A percentile compares a stretch with the other conserved stretches of the same genome.
Conservation (phyloP, 352 stramenopile genomes). For the Globisporangium uncinulatum region DNA sequence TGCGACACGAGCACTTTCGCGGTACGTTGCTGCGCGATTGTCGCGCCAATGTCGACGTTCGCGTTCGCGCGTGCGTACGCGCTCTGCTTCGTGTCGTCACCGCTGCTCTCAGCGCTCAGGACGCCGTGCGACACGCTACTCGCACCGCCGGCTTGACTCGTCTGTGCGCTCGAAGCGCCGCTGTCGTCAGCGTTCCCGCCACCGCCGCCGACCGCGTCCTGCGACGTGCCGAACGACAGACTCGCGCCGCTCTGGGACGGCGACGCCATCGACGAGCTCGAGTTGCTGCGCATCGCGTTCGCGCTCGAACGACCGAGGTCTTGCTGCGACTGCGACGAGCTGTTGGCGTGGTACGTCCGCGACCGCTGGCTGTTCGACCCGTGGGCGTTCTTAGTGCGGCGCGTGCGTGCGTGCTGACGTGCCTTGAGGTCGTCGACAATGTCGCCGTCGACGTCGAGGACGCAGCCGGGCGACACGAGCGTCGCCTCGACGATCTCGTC, state of each 20-base stretch:
- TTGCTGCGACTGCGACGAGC: conserved; percentile 19
- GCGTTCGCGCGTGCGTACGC: conserved; percentile 64
- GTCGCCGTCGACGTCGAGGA: conserved; percentile 75
- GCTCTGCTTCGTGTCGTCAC: conserved; percentile 41
- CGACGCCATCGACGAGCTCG: conserved; percentile 35
- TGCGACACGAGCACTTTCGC: conserved; percentile 50
- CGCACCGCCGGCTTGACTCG: conserved; percentile 30
- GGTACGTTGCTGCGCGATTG: conserved; percentile 64
- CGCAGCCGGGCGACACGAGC: conserved; percentile 66
- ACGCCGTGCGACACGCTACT: conserved; percentile 37
- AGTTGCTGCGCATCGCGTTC: conserved; percentile 22
- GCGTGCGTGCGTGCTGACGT: conserved; percentile 33
- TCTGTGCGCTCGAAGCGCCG: conserved; percentile 35
- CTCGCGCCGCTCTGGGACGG: conserved; percentile 39
- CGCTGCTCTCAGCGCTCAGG: conserved; percentile 24
- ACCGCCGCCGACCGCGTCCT: conserved; percentile 28
- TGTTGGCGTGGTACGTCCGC: conserved; percentile 14
- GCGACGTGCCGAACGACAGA: conserved; percentile 43
- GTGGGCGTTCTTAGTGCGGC: conserved; percentile 15
- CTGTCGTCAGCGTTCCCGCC: conserved; percentile 27
- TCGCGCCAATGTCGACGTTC: conserved; percentile 69
- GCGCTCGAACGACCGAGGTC: conserved; percentile 35
- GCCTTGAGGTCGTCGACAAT: conserved; percentile 66
- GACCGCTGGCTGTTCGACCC: conserved; percentile 39
- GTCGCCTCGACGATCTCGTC: conserved; percentile 76